Conservation (phyloP, 352 stramenopile species). For the Phytophthora sojae region DNA sequence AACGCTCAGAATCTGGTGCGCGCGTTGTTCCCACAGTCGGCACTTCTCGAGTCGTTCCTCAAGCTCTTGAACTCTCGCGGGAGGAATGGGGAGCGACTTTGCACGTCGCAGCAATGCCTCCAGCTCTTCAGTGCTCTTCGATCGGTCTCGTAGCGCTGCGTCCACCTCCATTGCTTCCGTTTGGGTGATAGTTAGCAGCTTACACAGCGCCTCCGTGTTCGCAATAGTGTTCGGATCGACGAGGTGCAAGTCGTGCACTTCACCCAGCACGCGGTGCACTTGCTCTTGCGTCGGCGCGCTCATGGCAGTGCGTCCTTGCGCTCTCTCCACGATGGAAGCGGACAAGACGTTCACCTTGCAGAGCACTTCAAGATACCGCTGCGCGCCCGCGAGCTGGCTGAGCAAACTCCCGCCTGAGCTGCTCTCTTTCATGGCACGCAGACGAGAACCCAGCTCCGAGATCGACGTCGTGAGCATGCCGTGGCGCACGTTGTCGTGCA, state of each 20-base stretch:
- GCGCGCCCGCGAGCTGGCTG: conserved; percentile 22
- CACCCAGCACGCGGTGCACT: conserved; percentile 40
- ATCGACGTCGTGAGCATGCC: conserved; percentile 24
- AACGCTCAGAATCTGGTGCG: conserved; percentile 49
- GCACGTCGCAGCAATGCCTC: conserved; percentile 50
- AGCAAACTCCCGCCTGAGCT: conserved; percentile 19
- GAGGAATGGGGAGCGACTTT: conserved; percentile 45
- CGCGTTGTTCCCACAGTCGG: conserved; percentile 58
- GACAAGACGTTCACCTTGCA: conserved; percentile 39
- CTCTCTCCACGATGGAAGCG: conserved; percentile 25
- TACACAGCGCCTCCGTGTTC: conserved; percentile 52
- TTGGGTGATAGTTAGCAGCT: conserved; percentile 43
- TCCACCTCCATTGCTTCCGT: conserved; percentile 35
- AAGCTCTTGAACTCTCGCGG: conserved; percentile 50
- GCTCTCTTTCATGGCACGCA: conserved; percentile 31
- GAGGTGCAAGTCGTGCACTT: conserved; percentile 39
- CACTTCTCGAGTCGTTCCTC: conserved; percentile 62
- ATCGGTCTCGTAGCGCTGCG: conserved; percentile 40
- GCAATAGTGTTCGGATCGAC: conserved; percentile 21
- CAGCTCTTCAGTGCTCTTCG: conserved; percentile 60
- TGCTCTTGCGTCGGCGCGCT: conserved; percentile 33
- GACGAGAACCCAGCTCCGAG: conserved; percentile 4
- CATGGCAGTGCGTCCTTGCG: conserved; percentile 17
- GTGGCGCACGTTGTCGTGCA: conserved; percentile 34
- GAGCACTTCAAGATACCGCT: conserved; percentile 40